Conservation (phyloP, 75 land plant species). For the Sequoia sempervirens region DNA sequence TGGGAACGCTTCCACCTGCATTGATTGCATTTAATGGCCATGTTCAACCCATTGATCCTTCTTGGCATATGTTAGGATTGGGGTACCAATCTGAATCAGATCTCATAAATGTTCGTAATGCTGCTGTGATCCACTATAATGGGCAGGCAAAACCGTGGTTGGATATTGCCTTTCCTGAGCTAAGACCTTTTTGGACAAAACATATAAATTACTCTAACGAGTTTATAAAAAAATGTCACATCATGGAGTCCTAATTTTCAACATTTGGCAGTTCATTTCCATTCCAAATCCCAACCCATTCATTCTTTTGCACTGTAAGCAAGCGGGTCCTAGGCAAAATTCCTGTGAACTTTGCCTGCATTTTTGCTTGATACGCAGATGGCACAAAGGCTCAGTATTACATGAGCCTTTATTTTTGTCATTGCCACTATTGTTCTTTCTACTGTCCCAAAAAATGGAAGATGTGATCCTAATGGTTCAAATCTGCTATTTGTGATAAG, state of each 20-base stretch:
- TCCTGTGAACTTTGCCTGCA: slow-evolving; percentile 1
- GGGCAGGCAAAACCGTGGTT: slow-evolving; percentile 98
- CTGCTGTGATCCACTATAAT: slow-evolving; percentile 94
- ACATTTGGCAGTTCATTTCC: background rate
- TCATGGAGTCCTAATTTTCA: slow-evolving; percentile 43
- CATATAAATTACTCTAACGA: slow-evolving; percentile 91
- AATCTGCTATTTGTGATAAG: slow-evolving; percentile 6
- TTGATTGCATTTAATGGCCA: slow-evolving; percentile 89
- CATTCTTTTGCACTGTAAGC: slow-evolving; percentile 3
- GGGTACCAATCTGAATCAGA: slow-evolving; percentile 76
- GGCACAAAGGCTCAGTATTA: slow-evolving; percentile 8
- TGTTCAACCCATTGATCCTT: slow-evolving; percentile 80
- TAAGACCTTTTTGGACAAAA: slow-evolving; percentile 92
- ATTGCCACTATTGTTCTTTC: slow-evolving; percentile 1
- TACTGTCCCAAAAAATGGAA: background rate
- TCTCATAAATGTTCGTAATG: slow-evolving; percentile 45
- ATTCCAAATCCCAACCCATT: slow-evolving; percentile 1
- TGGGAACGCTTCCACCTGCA: slow-evolving; percentile 93
- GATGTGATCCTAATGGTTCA: slow-evolving; percentile 3
- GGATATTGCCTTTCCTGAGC: slow-evolving; percentile 79
- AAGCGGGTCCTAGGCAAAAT: background rate
- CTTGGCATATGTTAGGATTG: slow-evolving; percentile 95
- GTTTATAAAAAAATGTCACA: slow-evolving; percentile 77
- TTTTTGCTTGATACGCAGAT: slow-evolving; percentile 1
- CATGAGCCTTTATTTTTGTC: slow-evolving; percentile 6